phyloP scores from a whole-genome alignment of 345 rosid species.

The Eutrema yunnanense region DNA sequence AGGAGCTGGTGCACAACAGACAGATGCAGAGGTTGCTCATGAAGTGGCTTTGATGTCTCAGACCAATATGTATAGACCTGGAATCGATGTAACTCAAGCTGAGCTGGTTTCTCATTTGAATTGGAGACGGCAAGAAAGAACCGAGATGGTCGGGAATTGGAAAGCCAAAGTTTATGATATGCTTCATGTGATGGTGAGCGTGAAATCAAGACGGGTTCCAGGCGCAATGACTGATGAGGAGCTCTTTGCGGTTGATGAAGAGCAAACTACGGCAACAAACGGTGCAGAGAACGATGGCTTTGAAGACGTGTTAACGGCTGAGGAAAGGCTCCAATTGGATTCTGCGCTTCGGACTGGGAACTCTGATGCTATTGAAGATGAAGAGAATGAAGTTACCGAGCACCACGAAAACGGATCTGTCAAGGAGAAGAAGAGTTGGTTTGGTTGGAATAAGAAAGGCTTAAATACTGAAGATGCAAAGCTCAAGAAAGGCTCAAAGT shows the following conservation, averaged over 20 bases:
- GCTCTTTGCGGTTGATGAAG: slow-evolving; percentile 86
- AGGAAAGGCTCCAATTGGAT: slow-evolving; percentile 82
- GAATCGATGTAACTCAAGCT: slow-evolving; percentile 98
- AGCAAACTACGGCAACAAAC: slow-evolving; percentile 38
- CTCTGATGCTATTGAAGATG: slow-evolving; percentile 62
- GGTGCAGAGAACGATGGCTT: slow-evolving; percentile 60
- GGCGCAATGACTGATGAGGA: slow-evolving; percentile 99
- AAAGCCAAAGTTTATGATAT: slow-evolving; percentile 95
- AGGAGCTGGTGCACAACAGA: slow-evolving; percentile 92
- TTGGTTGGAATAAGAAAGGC: slow-evolving; percentile 87
- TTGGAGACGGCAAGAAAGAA: slow-evolving; percentile 98
- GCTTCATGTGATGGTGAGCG: slow-evolving; percentile 96
- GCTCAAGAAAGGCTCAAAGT: slow-evolving; percentile 68
- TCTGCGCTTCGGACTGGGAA: slow-evolving; percentile 66
- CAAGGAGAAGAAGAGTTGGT: slow-evolving; percentile 95
- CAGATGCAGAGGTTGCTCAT: slow-evolving; percentile 88
- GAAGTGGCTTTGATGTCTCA: slow-evolving; percentile 96
- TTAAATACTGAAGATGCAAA: slow-evolving; percentile 65
- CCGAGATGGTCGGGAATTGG: slow-evolving; percentile 93
- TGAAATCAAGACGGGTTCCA: slow-evolving; percentile 94
- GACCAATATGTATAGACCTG: slow-evolving; percentile 98
- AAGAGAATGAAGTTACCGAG: slow-evolving; percentile 50
- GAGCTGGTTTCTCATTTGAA: slow-evolving; percentile 83
- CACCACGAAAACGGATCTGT: slow-evolving; percentile 52
- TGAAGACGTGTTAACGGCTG: slow-evolving; percentile 81